These are phyloP conservation scores for Yamadazyma friedrichii DNA, from an alignment of 1,139 yeast genomes.

Conservation along the genomic window DNA sequence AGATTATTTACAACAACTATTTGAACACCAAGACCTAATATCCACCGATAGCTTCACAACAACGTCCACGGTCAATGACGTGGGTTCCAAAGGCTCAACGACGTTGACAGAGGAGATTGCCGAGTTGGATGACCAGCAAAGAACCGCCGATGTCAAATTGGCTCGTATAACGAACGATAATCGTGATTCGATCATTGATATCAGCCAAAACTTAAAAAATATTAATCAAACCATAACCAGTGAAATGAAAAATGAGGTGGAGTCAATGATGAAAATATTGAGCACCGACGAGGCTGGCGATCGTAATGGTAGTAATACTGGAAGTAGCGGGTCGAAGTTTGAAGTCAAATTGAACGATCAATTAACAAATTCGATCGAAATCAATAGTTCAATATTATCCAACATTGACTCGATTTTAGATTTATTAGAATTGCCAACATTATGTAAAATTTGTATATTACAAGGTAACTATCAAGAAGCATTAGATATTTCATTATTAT, in stretches of 20 bases:
- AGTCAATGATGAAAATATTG: conserved; percentile 18
- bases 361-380: conserved; percentile 21
- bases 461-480: conserved; percentile 91
- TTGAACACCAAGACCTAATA: conserved; percentile 41
- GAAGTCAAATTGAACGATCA: conserved; percentile 23
- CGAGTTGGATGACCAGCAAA: conserved; percentile 37
- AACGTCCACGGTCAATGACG: conserved; percentile 20
- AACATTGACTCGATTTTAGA: conserved; percentile 75
- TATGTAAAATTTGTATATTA: conserved; percentile 78
- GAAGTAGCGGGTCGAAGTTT: conserved; percentile 6
- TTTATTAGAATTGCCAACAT: conserved; percentile 76
- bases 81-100: conserved; percentile 13
- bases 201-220: conserved; percentile 29
- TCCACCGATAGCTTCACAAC: conserved; percentile 39
- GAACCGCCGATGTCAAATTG: conserved; percentile 30
- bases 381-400: conserved; percentile 43
- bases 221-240: conserved; percentile 23
- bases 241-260: conserved; percentile 24
- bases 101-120: conserved; percentile 48
- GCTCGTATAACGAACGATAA: conserved; percentile 36
- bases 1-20: conserved; percentile 24
- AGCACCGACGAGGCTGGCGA: conserved; percentile 4
- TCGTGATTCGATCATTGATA: conserved; percentile 41
- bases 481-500: conserved; percentile 71
- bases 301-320: neutral